These are phyloP conservation scores for Barbatosphaeria neglecta DNA, from an alignment of 495 filamentous ascomycete species.

Conservation along the genomic window DNA sequence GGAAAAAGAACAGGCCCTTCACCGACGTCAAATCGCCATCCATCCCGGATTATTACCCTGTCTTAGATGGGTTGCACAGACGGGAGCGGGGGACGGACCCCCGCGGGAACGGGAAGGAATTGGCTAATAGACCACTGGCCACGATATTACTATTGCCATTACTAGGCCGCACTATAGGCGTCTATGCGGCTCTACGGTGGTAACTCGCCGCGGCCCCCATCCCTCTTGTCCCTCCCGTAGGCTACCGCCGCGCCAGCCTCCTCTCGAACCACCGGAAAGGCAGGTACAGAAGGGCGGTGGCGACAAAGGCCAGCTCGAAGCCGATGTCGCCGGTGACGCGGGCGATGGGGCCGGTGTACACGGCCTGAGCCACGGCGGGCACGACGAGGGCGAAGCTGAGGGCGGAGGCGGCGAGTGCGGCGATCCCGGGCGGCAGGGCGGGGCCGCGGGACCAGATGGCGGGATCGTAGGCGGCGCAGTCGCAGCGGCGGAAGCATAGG, in stretches of 20 bases:
- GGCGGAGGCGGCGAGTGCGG: slow-evolving; percentile 27
- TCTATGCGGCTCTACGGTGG: too few species aligned
- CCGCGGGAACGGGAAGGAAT: too few species aligned
- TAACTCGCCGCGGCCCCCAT: too few species aligned
- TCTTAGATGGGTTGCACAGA: too few species aligned
- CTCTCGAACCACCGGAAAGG: slow-evolving; percentile 30
- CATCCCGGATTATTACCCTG: too few species aligned
- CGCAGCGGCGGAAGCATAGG: slow-evolving; percentile 26
- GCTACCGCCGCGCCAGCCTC: slow-evolving; percentile 8
- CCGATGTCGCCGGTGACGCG: slow-evolving; percentile 45
- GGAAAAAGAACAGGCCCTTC: too few species aligned
- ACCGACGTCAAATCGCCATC: too few species aligned
- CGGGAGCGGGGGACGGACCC: too few species aligned
- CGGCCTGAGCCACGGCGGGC: slow-evolving; percentile 43
- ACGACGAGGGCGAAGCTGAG: slow-evolving; percentile 36
- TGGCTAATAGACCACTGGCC: too few species aligned
- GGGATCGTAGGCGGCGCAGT: slow-evolving; percentile 26
- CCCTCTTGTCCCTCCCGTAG: too few species aligned
- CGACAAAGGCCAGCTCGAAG: slow-evolving; percentile 43
- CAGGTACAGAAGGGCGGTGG: slow-evolving; percentile 36
- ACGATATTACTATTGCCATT: too few species aligned
- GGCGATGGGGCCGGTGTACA: slow-evolving; percentile 44
- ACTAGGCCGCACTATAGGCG: too few species aligned
- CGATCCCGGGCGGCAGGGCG: slow-evolving; percentile 33
- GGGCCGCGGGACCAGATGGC: slow-evolving; percentile 35